Evolutionary conservation across 2,329 filamentous ascomycete species (phyloP), one percentile per base, ranked within the genome.

Genomic region (Metarhizium guizhouense): DNA sequence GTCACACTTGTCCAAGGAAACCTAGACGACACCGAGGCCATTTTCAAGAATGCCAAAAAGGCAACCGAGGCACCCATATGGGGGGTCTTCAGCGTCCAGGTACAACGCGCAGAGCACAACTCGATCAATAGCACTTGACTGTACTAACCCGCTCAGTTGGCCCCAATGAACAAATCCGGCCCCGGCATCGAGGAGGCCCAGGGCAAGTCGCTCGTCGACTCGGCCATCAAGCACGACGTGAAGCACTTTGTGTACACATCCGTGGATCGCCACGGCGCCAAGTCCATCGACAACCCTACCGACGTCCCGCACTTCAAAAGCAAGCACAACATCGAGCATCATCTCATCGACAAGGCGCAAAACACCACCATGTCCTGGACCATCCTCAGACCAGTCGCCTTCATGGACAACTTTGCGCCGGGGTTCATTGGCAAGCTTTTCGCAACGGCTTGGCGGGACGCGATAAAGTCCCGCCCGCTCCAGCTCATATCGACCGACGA

Each of bases 221-320:
- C 76, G 2, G 73, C 80, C 0, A 60, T 85, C 50, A 75, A 77
- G 32, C 69, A 80, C 36, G 73, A 74, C 11, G 79, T 85, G 51
- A 72, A 76, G 55, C 75, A 80, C 63, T 83, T 86, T 61, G 76
- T 87, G 55, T 86, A 84, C 67, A 76, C 75, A 0, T 83, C 78
- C 45, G 80, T 84, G 7, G 84, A 86, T 56, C 80, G 83, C 30
- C 77, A 79, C 49, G 81, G 82, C 20, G 74, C 76, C 52, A 74
- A 73, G 45, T 76, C 74, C 51, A 68, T 74, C 51, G 71, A 74
- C 13, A 75, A 75, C 59, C 73, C 79, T 0, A 85, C 83, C 3
- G 58, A 73, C 1, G 71, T 86, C 42, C 81, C 81, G 0, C 82
- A 86, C 64, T 87, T 86, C 65, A 73, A 74, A 56, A 71, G 67